Evolutionary conservation across 257 asterid genomes (phyloP).

Genomic region (Solanum infundibuliforme): DNA sequence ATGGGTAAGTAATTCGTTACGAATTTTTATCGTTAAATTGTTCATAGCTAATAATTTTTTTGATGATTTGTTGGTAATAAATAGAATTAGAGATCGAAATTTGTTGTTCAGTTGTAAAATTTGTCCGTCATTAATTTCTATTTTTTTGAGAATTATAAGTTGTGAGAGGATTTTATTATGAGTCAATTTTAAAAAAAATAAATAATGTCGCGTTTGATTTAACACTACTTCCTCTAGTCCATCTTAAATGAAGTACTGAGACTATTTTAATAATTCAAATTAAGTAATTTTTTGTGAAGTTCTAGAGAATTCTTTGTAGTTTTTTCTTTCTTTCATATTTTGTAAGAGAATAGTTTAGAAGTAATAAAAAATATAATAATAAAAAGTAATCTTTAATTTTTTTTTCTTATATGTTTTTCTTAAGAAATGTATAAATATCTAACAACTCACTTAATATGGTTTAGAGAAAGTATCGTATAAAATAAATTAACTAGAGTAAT

Average conservation of each 20-base stretch:
- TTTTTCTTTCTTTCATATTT: not conserved
- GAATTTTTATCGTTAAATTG: not conserved
- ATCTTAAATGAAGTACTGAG: not conserved
- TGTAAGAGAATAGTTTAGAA: not conserved
- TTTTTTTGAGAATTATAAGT: not conserved
- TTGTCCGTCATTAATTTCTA: not conserved
- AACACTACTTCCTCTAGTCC: not conserved
- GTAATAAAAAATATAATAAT: too few species aligned
- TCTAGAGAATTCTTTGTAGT: not conserved
- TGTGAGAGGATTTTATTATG: not conserved
- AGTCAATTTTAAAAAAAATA: not conserved
- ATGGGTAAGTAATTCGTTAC: conserved; percentile 39
- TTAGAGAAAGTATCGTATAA: not conserved
- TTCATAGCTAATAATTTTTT: not conserved
- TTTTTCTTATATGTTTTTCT: too few species aligned
- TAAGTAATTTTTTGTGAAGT: not conserved
- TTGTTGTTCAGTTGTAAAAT: not conserved
- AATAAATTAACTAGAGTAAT: not conserved
- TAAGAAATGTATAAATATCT: not conserved
- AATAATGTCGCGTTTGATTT: not conserved
- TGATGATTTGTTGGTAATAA: not conserved
- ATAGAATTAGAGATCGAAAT: not conserved
- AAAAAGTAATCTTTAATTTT: too few species aligned
- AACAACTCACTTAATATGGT: not conserved
- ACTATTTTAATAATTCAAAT: not conserved